Base-by-base conservation (phyloP, 2,329 filamentous ascomycete species). In the Alternaria sp. region DNA sequence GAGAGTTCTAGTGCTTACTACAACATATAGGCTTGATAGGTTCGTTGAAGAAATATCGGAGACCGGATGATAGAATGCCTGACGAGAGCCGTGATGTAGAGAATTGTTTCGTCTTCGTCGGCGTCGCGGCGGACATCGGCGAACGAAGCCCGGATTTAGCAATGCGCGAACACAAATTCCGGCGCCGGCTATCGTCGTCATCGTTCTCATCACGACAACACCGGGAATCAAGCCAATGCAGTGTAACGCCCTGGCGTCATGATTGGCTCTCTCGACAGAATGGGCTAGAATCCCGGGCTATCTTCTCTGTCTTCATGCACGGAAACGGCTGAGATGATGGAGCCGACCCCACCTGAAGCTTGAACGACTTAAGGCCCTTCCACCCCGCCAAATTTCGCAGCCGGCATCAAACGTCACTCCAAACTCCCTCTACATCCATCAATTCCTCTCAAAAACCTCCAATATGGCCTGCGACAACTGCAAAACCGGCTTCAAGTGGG, bases 401-500 rank as follows among this genome's bases (percentile, higher is more conserved):
- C 43, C n/a, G 19, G 19, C 46, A 45, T 50, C 54, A 26, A 54
- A 36, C 51, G 23, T 52, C 17, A 57, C 40, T n/a, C 25, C 4
- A 21, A 21, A 21, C 25, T 8, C 7, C 15, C 21, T 26, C 45
- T 44, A n/a, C 17, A 30, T 25, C 23, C 5, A 26, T 17, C 11
- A 46, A 25, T 10, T 23, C 19, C 49, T n/a, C 9, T 19, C 2
- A 13, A 5, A 44, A 43, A 28, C 40, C 45, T 19, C 46, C 51
- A 74, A 40, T 12, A 78, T 77, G 75, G 69, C 74, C 25, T 77
- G 71, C 64, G 76, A 77, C 3, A 74, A 76, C 63, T 81, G 74
- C 70, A 71, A 74, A 49, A 62, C 78, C 57, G 81, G 81, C 59
- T 81, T 80, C 64, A 77, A 77, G 60, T 81, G 82, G 74, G 62